Conservation (phyloP, 441 rosid genomes). For the Erysimum cheiri region DNA sequence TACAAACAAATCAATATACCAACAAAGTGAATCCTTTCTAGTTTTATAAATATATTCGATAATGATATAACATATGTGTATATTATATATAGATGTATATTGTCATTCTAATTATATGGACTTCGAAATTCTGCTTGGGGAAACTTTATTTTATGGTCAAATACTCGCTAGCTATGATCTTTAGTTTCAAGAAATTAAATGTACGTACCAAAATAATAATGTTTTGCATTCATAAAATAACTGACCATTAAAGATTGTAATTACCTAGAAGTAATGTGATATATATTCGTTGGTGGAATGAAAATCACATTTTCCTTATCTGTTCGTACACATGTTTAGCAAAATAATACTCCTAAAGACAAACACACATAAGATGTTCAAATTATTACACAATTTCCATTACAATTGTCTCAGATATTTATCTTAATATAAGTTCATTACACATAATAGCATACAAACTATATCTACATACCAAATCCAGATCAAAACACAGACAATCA, state of each 20-base stretch:
- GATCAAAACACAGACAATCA: conserved; percentile 39
- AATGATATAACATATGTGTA: neutral
- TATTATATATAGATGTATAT: neutral
- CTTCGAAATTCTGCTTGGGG: neutral
- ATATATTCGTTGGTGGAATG: neutral
- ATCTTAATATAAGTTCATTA: conserved; percentile 28
- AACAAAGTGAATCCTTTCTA: conserved; percentile 5
- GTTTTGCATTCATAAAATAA: neutral
- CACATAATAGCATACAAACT: conserved; percentile 38
- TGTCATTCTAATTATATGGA: conserved; percentile 2
- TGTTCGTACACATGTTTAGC: conserved; percentile 24
- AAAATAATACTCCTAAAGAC: neutral
- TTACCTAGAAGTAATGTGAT: conserved; percentile 26
- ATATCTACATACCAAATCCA: conserved; percentile 45
- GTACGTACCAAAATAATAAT: neutral
- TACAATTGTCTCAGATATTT: conserved; percentile 46
- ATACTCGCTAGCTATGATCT: neutral
- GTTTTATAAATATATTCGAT: neutral
- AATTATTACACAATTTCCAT: conserved; percentile 65
- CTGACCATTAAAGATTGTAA: conserved; percentile 39
- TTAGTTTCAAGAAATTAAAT: neutral
- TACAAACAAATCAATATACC: conserved; percentile 33
- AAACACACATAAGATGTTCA: conserved; percentile 40
- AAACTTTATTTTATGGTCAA: neutral
- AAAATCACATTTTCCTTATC: neutral